Conservation (phyloP, 2,329 filamentous ascomycete genomes). For the Drechslerella dactyloides region DNA sequence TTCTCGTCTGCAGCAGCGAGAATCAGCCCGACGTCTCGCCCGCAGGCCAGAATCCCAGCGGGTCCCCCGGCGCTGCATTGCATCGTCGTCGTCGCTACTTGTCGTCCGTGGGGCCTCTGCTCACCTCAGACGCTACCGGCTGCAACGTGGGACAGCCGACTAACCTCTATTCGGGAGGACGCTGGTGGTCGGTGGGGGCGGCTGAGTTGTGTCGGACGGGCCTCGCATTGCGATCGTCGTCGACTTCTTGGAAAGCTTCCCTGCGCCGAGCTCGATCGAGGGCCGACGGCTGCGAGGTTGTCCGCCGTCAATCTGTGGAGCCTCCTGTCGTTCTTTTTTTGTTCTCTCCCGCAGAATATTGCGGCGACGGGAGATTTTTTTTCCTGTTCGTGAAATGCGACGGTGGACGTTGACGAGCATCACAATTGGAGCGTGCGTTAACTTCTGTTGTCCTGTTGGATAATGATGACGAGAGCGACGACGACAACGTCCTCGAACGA, state of each 20-base stretch:
- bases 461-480: too few species aligned
- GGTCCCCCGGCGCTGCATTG: not conserved
- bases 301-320: conserved; percentile 30
- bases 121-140: conserved; percentile 21
- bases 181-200: not conserved
- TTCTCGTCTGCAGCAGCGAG: not conserved
- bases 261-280: conserved; percentile 7
- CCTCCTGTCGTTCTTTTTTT: conserved; percentile 3
- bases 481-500: too few species aligned
- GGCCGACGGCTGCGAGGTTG: not conserved
- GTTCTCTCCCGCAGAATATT: not conserved
- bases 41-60: conserved; percentile 12
- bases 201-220: not conserved
- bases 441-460: too few species aligned
- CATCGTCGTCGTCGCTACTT: too few species aligned
- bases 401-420: too few species aligned
- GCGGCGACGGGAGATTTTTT: too few species aligned
- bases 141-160: conserved; percentile 40
- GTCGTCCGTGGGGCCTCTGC: not conserved
- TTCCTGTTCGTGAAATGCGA: too few species aligned
- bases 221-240: not conserved
- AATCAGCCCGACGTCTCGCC: not conserved
- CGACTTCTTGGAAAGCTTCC: not conserved
- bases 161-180: conserved; percentile 34
- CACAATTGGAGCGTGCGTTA: too few species aligned